Base-by-base conservation (phyloP, 2,329 filamentous ascomycete genomes). In the Stagonosporopsis rhizophila region DNA sequence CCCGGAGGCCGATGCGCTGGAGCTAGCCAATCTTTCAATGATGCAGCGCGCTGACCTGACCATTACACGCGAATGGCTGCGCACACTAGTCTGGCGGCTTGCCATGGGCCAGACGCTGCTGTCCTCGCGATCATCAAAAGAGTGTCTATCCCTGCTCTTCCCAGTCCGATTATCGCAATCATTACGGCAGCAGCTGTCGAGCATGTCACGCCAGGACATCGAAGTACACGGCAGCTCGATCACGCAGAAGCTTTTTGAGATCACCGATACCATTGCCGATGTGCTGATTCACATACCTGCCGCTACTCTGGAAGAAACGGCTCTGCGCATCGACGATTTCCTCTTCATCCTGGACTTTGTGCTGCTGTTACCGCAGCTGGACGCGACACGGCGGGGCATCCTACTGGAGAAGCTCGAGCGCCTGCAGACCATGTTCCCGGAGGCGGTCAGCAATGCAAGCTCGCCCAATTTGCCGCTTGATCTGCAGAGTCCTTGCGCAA, bases 211-310 rank as follows among this genome's bases (percentile, higher is more conserved):
- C 15, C 70, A 80, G 34, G 81, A 80, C 49, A 80, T 86, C 55
- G 80, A 80, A 25, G 80, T 83, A 4, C 83, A 87, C 61, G 84
- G 84, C 7, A 82, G 78, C 34, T 82, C 82, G 20, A 83, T 87
- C 51, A 74, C 85, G 48, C 81, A 84, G 58, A 87, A 87, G 66
- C 75, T 87, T 4, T 85, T 87, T 52, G 84, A 87, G 63, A 84
- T 87, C 58, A 82, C 83, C 0, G 84, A 83, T 65, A 85, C 83
- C 2, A 83, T 86, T 41, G 83, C 83, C 8, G 84, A 86, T 60
- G 84, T 87, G 14, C 72, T 82, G 2, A 77, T 86, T 20, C 81
- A 83, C 40, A 73, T 85, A 14, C 81, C 82, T 0, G 76, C 78
- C 6, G 77, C 77, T 0, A 77, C 79, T 0, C 69, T 79, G 4